Evolutionary conservation across 2,329 filamentous ascomycete species (phyloP).

Genomic region (Monosporascus sp.): DNA sequence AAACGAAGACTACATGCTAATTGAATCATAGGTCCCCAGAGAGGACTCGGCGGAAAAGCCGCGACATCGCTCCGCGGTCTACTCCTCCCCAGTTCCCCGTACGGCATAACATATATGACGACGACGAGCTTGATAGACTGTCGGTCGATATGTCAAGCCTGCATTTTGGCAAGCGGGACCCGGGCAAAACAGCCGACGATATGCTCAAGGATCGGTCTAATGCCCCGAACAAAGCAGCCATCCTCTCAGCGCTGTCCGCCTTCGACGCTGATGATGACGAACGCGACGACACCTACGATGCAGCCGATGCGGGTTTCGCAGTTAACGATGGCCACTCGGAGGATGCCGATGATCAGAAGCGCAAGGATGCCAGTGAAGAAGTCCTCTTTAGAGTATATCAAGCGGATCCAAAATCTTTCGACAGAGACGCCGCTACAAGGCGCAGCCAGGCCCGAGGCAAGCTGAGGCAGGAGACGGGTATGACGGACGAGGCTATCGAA

Average conservation of each 20-base stretch:
- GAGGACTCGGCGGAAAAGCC: conserved; percentile 23
- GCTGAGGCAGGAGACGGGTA: conserved; percentile 70
- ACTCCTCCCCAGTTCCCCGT: conserved; percentile 52
- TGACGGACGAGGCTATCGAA: conserved; percentile 92
- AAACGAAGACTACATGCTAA: conserved; percentile 5
- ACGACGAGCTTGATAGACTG: conserved; percentile 73
- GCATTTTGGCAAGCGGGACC: conserved; percentile 70
- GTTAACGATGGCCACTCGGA: conserved; percentile 65
- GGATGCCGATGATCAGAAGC: conserved; percentile 38
- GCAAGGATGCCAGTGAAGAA: conserved; percentile 58
- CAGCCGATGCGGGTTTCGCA: conserved; percentile 83
- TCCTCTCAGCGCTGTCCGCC: conserved; percentile 77
- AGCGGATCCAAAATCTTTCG: conserved; percentile 59
- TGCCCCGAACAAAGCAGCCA: conserved; percentile 74
- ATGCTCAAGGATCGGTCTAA: conserved; percentile 60
- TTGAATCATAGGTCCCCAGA: conserved; percentile 19
- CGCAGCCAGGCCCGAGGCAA: conserved; percentile 56
- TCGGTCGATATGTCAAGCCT: conserved; percentile 61
- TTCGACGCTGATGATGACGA: conserved; percentile 97
- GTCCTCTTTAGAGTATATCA: conserved; percentile 69
- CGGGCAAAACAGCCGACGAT: conserved; percentile 62
- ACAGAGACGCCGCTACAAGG: conserved; percentile 64
- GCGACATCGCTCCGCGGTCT: conserved; percentile 51
- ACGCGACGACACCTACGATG: conserved; percentile 93
- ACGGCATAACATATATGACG: conserved; percentile 71